phyloP scores from a whole-genome alignment of 192 early-diverging fungal species.

The Hyaloraphidium curvatum region DNA sequence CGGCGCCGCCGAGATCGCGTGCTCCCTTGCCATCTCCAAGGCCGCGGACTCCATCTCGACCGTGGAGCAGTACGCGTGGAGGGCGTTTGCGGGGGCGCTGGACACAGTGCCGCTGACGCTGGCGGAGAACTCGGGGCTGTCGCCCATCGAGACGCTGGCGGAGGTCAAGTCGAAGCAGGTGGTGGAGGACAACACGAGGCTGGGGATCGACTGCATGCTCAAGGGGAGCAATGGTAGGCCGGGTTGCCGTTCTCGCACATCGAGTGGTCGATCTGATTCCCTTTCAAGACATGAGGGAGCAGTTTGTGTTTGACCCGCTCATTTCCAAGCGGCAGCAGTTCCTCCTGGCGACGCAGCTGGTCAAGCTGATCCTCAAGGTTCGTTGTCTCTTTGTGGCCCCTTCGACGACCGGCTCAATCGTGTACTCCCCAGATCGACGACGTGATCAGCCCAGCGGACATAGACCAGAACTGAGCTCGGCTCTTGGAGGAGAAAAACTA shows the following conservation, averaged over 20 bases:
- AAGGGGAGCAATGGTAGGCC: slow-evolving; percentile 60
- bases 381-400: too few species aligned
- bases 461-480: too few species aligned
- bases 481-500: too few species aligned
- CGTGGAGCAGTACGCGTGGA: slow-evolving; percentile 99
- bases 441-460: too few species aligned
- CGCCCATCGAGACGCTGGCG: slow-evolving; percentile 90
- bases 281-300: slow-evolving; percentile 74
- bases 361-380: slow-evolving; percentile 97
- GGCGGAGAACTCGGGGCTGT: slow-evolving; percentile 93
- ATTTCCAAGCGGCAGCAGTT: slow-evolving; percentile 99
- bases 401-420: too few species aligned
- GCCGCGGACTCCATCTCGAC: slow-evolving; percentile 75
- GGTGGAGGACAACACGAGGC: slow-evolving; percentile 58
- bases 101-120: slow-evolving; percentile 84
- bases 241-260: slow-evolving; percentile 6
- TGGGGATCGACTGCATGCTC: slow-evolving; percentile 93
- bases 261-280: slow-evolving; percentile 2
- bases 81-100: slow-evolving; percentile 88
- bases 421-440: too few species aligned
- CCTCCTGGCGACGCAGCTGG: slow-evolving; percentile 90
- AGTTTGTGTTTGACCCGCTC: slow-evolving; percentile 96
- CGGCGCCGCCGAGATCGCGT: slow-evolving; percentile 91
- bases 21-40: slow-evolving; percentile 78
- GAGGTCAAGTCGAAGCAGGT: slow-evolving; percentile 88